A percentile compares a stretch with the other conserved stretches of the same genome.
Conservation (phyloP, 2,329 filamentous ascomycete genomes). For the Cordyceps javanica region DNA sequence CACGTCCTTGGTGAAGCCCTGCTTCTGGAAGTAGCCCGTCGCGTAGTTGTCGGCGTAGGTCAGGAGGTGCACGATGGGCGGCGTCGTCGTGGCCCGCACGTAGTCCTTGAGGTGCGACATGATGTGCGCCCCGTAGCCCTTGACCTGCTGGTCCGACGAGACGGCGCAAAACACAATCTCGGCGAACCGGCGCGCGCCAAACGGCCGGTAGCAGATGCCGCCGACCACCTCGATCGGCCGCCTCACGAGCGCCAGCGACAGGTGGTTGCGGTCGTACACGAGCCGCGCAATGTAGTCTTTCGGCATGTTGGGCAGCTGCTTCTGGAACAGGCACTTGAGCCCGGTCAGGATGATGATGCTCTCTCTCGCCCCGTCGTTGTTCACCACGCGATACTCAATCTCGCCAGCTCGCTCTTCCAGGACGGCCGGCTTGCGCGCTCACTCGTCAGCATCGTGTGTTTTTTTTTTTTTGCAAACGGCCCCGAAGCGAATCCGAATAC, state of each 20-base stretch:
- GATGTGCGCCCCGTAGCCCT: conserved; percentile 93
- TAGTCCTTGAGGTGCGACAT: conserved; percentile 99
- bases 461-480: no score
- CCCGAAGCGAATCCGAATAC: not conserved
- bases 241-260: conserved; percentile 96
- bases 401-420: conserved; percentile 89
- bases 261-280: conserved; percentile 92
- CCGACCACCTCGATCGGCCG: conserved; percentile 88
- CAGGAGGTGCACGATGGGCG: conserved; percentile 95
- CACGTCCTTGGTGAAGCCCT: conserved; percentile 98
- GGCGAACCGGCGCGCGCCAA: conserved; percentile 85
- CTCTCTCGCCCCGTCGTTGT: conserved; percentile 84
- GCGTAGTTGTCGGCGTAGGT: conserved; percentile 99
- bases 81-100: conserved; percentile 89
- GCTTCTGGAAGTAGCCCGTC: conserved; percentile 98
- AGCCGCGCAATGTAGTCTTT: conserved; percentile 97
- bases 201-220: conserved; percentile 93
- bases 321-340: conserved; percentile 96
- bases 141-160: conserved; percentile 95
- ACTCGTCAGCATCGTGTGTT: not conserved
- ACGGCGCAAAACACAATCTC: conserved; percentile 99
- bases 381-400: conserved; percentile 95
- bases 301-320: conserved; percentile 98
- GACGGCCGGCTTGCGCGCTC: conserved; percentile 71
- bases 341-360: conserved; percentile 92